phyloP scores from a whole-genome alignment of 2,329 filamentous ascomycete species.

The Metarhizium anisopliae region DNA sequence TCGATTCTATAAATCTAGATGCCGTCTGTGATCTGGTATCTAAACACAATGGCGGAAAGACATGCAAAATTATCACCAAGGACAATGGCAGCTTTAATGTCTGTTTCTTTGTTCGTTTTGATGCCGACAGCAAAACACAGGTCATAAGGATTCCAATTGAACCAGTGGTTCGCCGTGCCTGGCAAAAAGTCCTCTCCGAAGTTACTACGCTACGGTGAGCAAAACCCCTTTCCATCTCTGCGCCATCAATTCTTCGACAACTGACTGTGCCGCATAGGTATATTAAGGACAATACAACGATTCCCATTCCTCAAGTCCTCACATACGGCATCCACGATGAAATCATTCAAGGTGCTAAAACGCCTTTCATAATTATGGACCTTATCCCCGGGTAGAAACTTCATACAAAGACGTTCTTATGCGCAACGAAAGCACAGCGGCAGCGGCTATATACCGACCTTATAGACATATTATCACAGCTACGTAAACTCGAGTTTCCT shows the following conservation, averaged over 20 bases:
- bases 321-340: slow-evolving; percentile 11
- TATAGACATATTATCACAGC: slow-evolving; percentile 15
- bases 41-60: slow-evolving; percentile 9
- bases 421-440: slow-evolving; percentile 5
- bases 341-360: neutral
- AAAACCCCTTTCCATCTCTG: neutral
- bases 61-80: slow-evolving; percentile 9
- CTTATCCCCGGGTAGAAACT: slow-evolving; percentile 7
- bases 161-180: neutral
- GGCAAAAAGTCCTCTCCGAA: neutral
- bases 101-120: slow-evolving; percentile 14
- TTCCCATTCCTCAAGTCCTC: slow-evolving; percentile 12
- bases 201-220: neutral
- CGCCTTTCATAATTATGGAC: neutral
- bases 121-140: neutral
- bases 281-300: slow-evolving; percentile 11
- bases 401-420: slow-evolving; percentile 8
- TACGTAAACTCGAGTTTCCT: slow-evolving; percentile 15
- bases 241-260: slow-evolving; percentile 7
- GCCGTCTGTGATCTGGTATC: slow-evolving; percentile 14
- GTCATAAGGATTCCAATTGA: neutral
- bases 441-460: slow-evolving; percentile 14
- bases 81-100: slow-evolving; percentile 14
- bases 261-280: slow-evolving; percentile 8
- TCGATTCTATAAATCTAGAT: neutral